Evolutionary conservation across 164 flowering plant species (phyloP).

Genomic region (Piper betle): DNA sequence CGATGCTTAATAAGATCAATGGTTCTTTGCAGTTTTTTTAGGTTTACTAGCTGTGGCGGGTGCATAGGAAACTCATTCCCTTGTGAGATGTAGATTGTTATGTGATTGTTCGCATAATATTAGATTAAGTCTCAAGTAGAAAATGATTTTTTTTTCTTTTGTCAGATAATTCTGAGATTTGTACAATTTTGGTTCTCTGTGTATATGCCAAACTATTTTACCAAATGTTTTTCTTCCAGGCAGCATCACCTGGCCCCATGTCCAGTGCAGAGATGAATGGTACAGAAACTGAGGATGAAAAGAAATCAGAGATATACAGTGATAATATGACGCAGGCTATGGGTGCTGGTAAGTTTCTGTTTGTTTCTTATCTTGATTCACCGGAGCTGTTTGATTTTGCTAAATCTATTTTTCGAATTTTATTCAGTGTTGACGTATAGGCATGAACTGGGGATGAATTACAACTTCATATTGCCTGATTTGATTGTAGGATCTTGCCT

Average conservation of each 20-base stretch:
- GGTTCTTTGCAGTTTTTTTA: too few relatives aligned
- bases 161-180: too few relatives aligned
- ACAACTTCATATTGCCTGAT: constrained; percentile 83
- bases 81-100: too few relatives aligned
- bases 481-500: constrained; percentile 95
- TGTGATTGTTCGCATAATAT: too few relatives aligned
- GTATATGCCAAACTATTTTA: background rate
- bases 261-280: constrained; percentile 36
- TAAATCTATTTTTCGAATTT: constrained; percentile 1
- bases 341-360: constrained; percentile 71
- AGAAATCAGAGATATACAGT: constrained; percentile 73
- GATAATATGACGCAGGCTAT: constrained; percentile 82
- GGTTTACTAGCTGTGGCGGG: too few relatives aligned
- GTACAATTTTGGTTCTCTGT: background rate
- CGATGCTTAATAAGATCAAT: too few relatives aligned
- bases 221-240: background rate
- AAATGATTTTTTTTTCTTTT: too few relatives aligned
- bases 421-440: constrained; percentile 76
- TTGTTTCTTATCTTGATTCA: constrained; percentile 1
- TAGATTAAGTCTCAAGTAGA: too few relatives aligned
- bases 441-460: constrained; percentile 96
- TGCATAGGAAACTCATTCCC: too few relatives aligned
- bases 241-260: constrained; percentile 51
- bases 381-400: background rate
- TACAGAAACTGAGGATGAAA: constrained; percentile 34